phyloP scores from a whole-genome alignment of 345 rosid genomes.

The Crucihimalaya himalaica region DNA sequence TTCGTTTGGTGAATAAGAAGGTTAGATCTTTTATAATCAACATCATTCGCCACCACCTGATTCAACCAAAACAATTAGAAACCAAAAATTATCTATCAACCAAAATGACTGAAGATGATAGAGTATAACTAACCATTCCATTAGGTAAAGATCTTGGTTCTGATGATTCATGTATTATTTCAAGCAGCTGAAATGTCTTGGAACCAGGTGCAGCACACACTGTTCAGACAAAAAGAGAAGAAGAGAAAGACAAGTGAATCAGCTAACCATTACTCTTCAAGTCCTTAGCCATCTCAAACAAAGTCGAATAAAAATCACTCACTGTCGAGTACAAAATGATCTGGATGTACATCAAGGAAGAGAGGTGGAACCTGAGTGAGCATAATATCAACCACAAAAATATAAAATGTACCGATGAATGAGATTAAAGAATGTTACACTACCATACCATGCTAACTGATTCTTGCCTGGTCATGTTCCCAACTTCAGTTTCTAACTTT shows the following conservation, averaged over 20 bases:
- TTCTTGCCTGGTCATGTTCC: conserved; percentile 95
- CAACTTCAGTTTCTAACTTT: conserved; percentile 92
- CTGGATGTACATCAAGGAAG: conserved; percentile 78
- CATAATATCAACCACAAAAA: conserved; percentile 25
- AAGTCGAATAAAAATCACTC: conserved; percentile 39
- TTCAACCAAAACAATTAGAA: conserved; percentile 22
- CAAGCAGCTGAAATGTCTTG: conserved; percentile 94
- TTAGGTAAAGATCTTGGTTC: conserved; percentile 67
- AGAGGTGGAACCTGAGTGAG: conserved; percentile 82
- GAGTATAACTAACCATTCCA: conserved; percentile 67
- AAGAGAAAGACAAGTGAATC: conserved; percentile 15
- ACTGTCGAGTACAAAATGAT: conserved; percentile 89
- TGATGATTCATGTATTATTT: conserved; percentile 69
- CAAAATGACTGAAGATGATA: neutral
- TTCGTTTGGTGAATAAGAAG: conserved; percentile 98
- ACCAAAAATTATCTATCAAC: neutral
- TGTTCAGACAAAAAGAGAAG: conserved; percentile 36
- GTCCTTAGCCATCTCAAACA: conserved; percentile 8
- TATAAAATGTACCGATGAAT: neutral
- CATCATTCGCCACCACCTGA: conserved; percentile 94
- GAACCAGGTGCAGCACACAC: conserved; percentile 99
- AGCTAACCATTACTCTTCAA: conserved; percentile 11
- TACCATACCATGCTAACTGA: conserved; percentile 94
- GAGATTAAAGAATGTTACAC: conserved; percentile 7
- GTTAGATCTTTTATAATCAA: conserved; percentile 93